Evolutionary conservation across 2,329 filamentous ascomycete genomes (phyloP).

Genomic region (Trichoderma harzianum): DNA sequence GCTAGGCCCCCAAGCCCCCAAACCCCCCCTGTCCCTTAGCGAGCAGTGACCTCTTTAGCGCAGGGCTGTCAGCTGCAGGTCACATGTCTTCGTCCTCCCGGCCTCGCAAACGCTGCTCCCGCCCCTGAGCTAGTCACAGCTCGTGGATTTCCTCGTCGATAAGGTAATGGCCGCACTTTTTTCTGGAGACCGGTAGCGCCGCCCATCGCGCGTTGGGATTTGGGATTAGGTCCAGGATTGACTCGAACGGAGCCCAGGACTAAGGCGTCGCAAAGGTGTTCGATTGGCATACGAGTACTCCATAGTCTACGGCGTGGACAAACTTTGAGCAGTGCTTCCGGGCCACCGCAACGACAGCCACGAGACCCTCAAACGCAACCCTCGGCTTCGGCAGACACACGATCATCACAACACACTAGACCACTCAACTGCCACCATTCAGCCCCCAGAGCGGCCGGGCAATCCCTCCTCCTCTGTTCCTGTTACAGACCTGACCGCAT

Average conservation of each 20-base stretch:
- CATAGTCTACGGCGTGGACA: neutral
- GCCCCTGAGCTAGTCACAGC: constrained; percentile 8
- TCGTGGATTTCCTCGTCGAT: neutral
- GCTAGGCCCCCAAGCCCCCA: neutral
- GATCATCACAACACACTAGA: neutral
- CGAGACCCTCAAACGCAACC: neutral
- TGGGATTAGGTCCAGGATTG: neutral
- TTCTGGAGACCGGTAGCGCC: constrained; percentile 4
- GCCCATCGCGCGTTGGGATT: neutral
- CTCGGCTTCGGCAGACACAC: neutral
- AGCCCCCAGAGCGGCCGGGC: constrained; percentile 25
- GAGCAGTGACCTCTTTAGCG: constrained; percentile 5
- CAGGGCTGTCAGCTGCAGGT: constrained; percentile 16
- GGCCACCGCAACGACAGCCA: neutral
- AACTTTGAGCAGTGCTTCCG: neutral
- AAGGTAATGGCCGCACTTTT: neutral
- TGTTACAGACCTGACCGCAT: constrained; percentile 27
- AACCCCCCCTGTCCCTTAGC: neutral
- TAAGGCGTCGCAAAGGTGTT: neutral
- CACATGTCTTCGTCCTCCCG: neutral
- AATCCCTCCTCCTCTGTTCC: constrained; percentile 43
- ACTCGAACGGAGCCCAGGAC: neutral
- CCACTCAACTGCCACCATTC: constrained; percentile 33
- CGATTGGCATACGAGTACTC: neutral
- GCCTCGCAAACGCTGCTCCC: neutral